Base-by-base conservation (phyloP, 768 basidiomycete genomes). In the Inosperma sp. region DNA sequence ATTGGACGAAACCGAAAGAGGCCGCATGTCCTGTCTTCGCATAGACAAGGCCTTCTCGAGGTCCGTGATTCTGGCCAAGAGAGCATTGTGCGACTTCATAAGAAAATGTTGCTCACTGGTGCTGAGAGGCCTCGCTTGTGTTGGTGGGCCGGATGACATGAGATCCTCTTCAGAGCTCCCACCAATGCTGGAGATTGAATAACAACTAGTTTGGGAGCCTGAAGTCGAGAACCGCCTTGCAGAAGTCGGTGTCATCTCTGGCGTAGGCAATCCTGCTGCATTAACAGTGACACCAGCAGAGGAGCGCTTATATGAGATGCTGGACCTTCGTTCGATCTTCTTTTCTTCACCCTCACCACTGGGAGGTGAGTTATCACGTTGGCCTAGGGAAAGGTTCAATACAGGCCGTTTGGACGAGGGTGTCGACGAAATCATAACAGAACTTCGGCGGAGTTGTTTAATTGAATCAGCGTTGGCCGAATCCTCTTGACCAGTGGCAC, bases 41-140 rank as follows among this genome's bases (percentile, higher is more conserved):
- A 66, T 66, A 53, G 76, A 79, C 27, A 88, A 70, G 21, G 83
- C 79, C 57, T 81, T 79, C 66, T 93, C 89, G 55, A 93, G 72
- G 57, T 89, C 88, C 40, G 82, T 82, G 65, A 92, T 91, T 55
- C 89, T 83, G 59, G 84, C 79, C 53, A 92, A 76, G 56, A 93
- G 82, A 47, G 88, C 79, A 53, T 86, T 82, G 72, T 93, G 89
- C 52, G 85, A 87, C 63, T 86, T 86, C 69, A 83, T 81, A 66
- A 89, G 77, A 81, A 91, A 92, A 75, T 88, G 82, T 60, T 89
- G 87, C 66, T 91, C 88, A 64, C 81, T 82, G 51, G 72, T 72
- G 56, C 84, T 83, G 56, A 88, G 79, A 48, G 84, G 79, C 54
- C 78, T 69, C 53, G 68, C 55, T 57, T 64, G 68, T 47, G 68